Percentiles rank a stretch among this genome's conserved stretches.
Evolutionary conservation across 2,329 filamentous ascomycete species (phyloP).

Genomic region (Paracoccidioides lutzii): DNA sequence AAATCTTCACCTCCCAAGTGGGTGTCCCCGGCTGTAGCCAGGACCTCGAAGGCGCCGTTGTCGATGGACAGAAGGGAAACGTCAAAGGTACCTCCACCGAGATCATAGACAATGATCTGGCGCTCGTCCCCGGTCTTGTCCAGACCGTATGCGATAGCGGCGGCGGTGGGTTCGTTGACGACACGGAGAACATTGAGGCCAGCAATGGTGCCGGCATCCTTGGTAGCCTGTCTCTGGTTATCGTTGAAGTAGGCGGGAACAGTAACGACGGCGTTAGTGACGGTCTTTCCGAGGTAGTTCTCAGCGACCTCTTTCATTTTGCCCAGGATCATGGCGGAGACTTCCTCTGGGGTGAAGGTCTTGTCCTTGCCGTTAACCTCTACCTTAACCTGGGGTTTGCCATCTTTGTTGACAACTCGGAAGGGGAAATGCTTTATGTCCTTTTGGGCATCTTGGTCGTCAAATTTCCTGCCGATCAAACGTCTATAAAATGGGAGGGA

Average conservation of each 20-base stretch:
- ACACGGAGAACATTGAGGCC: constrained; percentile 92
- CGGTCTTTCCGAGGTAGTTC: constrained; percentile 47
- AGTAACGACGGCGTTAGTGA: constrained; percentile 63
- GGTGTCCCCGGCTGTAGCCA: constrained; percentile 91
- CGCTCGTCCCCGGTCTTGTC: constrained; percentile 74
- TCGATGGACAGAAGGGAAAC: constrained; percentile 86
- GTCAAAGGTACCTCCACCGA: constrained; percentile 91
- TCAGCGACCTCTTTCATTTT: constrained; percentile 58
- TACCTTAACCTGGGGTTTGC: constrained; percentile 71
- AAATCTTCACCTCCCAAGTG: constrained; percentile 98
- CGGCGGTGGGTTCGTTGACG: constrained; percentile 91
- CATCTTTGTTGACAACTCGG: constrained; percentile 79
- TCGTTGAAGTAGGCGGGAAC: constrained; percentile 98
- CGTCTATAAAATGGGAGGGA: constrained; percentile 41
- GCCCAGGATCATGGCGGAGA: constrained; percentile 53
- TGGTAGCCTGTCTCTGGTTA: constrained; percentile 91
- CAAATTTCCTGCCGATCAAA: constrained; percentile 71
- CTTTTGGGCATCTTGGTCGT: constrained; percentile 73
- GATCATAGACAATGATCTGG: constrained; percentile 87
- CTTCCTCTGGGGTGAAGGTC: constrained; percentile 53
- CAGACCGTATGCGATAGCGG: constrained; percentile 86
- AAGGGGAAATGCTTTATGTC: constrained; percentile 99
- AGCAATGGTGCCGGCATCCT: constrained; percentile 84
- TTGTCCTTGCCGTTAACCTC: constrained; percentile 46
- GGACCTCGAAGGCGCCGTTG: constrained; percentile 83